Percentiles rank a stretch among this genome's conserved stretches.
Conservation (phyloP, 768 basidiomycete species). For the Tricholoma sp. region DNA sequence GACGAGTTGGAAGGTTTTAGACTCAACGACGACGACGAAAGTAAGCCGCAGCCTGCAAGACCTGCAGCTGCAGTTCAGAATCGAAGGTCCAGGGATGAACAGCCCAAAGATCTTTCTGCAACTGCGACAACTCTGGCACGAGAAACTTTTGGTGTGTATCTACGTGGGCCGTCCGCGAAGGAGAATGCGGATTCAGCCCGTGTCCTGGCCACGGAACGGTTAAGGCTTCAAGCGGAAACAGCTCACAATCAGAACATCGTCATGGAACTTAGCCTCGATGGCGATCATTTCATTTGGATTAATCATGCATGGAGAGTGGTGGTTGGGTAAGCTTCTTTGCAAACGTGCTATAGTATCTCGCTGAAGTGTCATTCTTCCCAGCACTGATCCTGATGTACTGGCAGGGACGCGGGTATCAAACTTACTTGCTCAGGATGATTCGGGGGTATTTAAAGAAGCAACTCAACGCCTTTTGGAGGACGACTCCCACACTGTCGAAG, state of each 20-base stretch:
- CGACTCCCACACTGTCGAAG: conserved; percentile 92
- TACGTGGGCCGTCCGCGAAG: conserved; percentile 37
- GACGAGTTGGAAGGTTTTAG: conserved; percentile 41
- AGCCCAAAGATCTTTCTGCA: conserved; percentile 40
- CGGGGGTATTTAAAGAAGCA: conserved; percentile 81
- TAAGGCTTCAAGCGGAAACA: conserved; percentile 87
- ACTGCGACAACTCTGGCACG: conserved; percentile 28
- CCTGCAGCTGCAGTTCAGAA: conserved; percentile 46
- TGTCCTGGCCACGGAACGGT: conserved; percentile 81
- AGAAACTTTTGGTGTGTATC: conserved; percentile 27
- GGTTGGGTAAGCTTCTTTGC: conserved; percentile 59
- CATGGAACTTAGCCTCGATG: conserved; percentile 89
- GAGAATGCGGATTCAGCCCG: conserved; percentile 73
- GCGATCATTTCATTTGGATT: conserved; percentile 92
- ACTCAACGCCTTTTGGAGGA: conserved; percentile 82
- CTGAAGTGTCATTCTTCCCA: conserved; percentile 27
- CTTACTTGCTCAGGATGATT: conserved; percentile 75
- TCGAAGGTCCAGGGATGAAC: conserved; percentile 56
- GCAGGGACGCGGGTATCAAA: conserved; percentile 77
- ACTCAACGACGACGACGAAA: conserved; percentile 51
- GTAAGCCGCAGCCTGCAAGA: conserved; percentile 42
- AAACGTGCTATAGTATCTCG: conserved; percentile 1
- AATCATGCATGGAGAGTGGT: conserved; percentile 95
- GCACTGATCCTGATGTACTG: conserved; percentile 78
- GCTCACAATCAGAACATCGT: conserved; percentile 96